Conservation (phyloP, 768 basidiomycete species). For the Termitomyces sp. region DNA sequence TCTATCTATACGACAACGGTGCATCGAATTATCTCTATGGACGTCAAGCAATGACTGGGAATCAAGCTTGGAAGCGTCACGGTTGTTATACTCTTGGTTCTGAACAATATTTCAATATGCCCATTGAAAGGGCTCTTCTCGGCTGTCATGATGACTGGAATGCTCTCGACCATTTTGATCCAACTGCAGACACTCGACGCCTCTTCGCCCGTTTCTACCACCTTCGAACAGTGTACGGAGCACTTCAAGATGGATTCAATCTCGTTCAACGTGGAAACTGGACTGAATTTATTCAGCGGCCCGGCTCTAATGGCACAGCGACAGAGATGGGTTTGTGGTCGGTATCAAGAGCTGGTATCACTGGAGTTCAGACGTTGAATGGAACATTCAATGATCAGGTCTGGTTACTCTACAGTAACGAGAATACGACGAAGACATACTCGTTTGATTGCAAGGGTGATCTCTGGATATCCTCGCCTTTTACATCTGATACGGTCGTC, state of each 20-base stretch:
- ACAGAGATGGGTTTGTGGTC: slow-evolving; percentile 92
- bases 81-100: slow-evolving; percentile 91
- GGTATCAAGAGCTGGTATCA: slow-evolving; percentile 60
- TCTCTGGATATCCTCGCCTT: slow-evolving; percentile 81
- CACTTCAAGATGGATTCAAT: slow-evolving; percentile 83
- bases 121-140: slow-evolving; percentile 67
- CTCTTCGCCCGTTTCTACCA: slow-evolving; percentile 68
- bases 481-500: slow-evolving; percentile 49
- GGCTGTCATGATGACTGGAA: slow-evolving; percentile 93
- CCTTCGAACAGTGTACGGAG: slow-evolving; percentile 60
- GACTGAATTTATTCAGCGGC: slow-evolving; percentile 73
- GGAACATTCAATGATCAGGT: slow-evolving; percentile 62
- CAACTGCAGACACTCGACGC: slow-evolving; percentile 72
- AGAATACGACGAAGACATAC: slow-evolving; percentile 69
- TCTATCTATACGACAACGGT: slow-evolving; percentile 84
- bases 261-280: slow-evolving; percentile 83
- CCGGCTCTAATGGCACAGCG: slow-evolving; percentile 75
- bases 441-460: slow-evolving; percentile 48
- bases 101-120: slow-evolving; percentile 91
- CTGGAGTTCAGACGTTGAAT: slow-evolving; percentile 51
- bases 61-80: slow-evolving; percentile 86
- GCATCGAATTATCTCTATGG: slow-evolving; percentile 91
- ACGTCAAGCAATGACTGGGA: slow-evolving; percentile 88
- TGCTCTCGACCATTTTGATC: slow-evolving; percentile 91
- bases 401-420: slow-evolving; percentile 85